Evolutionary conservation across 352 stramenopile genomes (phyloP).

Genomic region (Pythium diclinum): DNA sequence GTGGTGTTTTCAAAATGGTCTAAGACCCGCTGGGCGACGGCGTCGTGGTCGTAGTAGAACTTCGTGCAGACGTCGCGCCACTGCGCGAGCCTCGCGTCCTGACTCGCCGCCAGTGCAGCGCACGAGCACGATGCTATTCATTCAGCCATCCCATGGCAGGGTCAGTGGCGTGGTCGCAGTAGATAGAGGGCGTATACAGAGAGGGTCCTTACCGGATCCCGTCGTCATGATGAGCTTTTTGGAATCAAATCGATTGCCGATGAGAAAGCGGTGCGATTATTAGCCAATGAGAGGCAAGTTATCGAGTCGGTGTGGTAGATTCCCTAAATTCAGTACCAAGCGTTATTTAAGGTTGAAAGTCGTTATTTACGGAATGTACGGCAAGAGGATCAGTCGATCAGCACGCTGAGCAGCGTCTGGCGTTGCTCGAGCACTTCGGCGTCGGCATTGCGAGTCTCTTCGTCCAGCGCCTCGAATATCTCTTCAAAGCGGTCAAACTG

Average conservation of each 20-base stretch:
- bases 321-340: too few species aligned
- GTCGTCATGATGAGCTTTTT: not conserved
- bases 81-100: constrained; percentile 31
- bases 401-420: constrained; percentile 59
- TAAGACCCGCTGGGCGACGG: constrained; percentile 56
- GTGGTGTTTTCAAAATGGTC: constrained; percentile 63
- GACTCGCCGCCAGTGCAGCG: constrained; percentile 25
- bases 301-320: too few species aligned
- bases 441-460: constrained; percentile 62
- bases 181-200: not conserved
- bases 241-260: not conserved
- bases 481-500: constrained; percentile 86
- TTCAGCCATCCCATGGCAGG: not conserved
- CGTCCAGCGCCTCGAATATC: constrained; percentile 69
- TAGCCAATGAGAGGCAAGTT: not conserved
- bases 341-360: constrained; percentile 15
- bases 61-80: constrained; percentile 59
- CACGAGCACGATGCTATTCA: constrained; percentile 36
- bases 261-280: not conserved
- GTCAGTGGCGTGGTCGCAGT: not conserved
- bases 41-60: constrained; percentile 66
- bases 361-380: constrained; percentile 3
- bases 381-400: constrained; percentile 43
- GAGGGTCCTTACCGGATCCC: not conserved
- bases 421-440: constrained; percentile 72